phyloP scores from a whole-genome alignment of 2,329 filamentous ascomycete species.

The Aureobasidium sp. region DNA sequence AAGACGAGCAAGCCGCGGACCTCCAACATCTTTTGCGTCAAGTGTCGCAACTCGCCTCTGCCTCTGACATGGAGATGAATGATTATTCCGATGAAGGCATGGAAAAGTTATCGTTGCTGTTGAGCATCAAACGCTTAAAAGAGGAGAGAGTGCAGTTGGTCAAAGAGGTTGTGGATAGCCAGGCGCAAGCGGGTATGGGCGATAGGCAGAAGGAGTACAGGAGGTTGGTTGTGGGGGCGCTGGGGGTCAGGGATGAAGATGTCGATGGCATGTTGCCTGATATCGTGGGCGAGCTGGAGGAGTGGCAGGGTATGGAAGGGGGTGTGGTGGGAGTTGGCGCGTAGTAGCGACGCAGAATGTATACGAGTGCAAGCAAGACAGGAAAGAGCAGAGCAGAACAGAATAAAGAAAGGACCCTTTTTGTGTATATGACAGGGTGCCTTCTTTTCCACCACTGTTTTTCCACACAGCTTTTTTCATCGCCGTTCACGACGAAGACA shows the following conservation, averaged over 20 bases:
- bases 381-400: too few relatives aligned
- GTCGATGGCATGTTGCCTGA: conserved; percentile 53
- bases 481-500: too few relatives aligned
- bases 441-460: too few relatives aligned
- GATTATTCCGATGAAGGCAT: conserved; percentile 37
- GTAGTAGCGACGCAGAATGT: too few relatives aligned
- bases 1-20: conserved; percentile 35
- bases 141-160: conserved; percentile 55
- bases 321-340: neutral
- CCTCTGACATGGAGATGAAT: conserved; percentile 12
- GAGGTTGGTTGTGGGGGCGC: conserved; percentile 56
- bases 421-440: too few relatives aligned
- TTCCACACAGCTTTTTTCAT: too few relatives aligned
- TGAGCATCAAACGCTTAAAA: conserved; percentile 48
- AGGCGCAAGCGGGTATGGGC: conserved; percentile 60
- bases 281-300: conserved; percentile 41
- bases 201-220: conserved; percentile 68
- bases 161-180: conserved; percentile 57
- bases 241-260: conserved; percentile 59
- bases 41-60: neutral
- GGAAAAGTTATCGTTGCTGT: conserved; percentile 49
- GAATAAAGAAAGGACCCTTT: too few relatives aligned
- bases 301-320: conserved; percentile 18
- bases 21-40: conserved; percentile 26
- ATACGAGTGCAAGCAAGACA: too few relatives aligned